Evolutionary conservation across 1,139 yeast species (phyloP), one percentile per base, ranked within the genome.

Genomic region (Sugiyamaella grinbergsii): DNA sequence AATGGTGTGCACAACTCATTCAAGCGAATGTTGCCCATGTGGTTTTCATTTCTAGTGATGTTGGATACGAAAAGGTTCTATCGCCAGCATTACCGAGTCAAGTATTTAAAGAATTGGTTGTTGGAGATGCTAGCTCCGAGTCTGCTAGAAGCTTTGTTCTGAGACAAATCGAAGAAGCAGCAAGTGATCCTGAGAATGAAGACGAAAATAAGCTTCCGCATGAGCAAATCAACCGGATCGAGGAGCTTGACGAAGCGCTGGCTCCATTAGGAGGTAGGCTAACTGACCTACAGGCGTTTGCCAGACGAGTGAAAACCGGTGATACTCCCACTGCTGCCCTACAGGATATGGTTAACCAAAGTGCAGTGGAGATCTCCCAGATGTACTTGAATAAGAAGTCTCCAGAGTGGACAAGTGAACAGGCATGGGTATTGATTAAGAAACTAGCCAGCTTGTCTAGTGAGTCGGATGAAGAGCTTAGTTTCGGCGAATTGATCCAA

Each of bases 261-360:
- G 80, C 72, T 22, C 95, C 96, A 6, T 70, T 93, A 26, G 98
- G 98, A 10, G 98, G 98, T 37, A 80, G 98, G 58, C 86, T 93
- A 91, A 76, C 91, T 50, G 98, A 93, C 65, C 75, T 93, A 51
- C 97, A 93, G 68, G 84, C 95, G 16, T 89, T 89, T 69, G 85
- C 86, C 0, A 80, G 98, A 62, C 84, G 98, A 49, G 78, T 93
- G 19, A 83, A 82, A 60, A 81, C 93, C 0, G 98, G 98, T 2
- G 98, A 93, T 65, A 66, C 79, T 8, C 95, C 96, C 0, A 62
- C 70, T 18, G 84, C 78, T 47, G 98, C 98, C 0, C 71, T 90
- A 42, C 69, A 77, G 3, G 94, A 89, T 58, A 85, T 93, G 85
- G 78, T 89, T 6, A 76, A 74, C 29, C 96, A 90, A 66, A 85